phyloP scores from a whole-genome alignment of 2,329 filamentous ascomycete genomes.

The Ceratocystis alfenasii region DNA sequence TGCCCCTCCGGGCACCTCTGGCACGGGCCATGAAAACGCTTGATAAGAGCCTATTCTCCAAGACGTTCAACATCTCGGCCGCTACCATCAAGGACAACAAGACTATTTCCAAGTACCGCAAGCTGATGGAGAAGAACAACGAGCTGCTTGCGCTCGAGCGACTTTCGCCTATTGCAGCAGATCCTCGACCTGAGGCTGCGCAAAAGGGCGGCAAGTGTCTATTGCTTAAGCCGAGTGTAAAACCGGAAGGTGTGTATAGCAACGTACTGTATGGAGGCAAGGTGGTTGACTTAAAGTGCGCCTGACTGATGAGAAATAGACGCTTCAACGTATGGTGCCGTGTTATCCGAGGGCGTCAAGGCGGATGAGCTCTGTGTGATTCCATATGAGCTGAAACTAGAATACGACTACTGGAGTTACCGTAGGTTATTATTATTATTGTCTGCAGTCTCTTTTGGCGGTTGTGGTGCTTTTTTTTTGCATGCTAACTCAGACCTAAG shows the following conservation, averaged over 20 bases:
- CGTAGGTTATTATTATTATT: constrained; percentile 36
- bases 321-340: constrained; percentile 63
- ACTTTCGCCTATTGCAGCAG: constrained; percentile 48
- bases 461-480: background rate
- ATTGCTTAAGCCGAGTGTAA: constrained; percentile 46
- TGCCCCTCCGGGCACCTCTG: constrained; percentile 62
- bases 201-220: constrained; percentile 49
- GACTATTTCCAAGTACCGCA: constrained; percentile 61
- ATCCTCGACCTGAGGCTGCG: constrained; percentile 46
- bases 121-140: constrained; percentile 49
- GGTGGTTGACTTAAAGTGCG: background rate
- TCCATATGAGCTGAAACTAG: constrained; percentile 62
- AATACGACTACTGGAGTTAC: constrained; percentile 81
- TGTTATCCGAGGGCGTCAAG: constrained; percentile 55
- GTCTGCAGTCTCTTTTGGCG: background rate
- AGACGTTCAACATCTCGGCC: constrained; percentile 62
- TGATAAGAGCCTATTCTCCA: constrained; percentile 72
- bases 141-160: constrained; percentile 56
- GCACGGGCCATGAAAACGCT: constrained; percentile 68
- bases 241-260: constrained; percentile 35
- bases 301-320: constrained; percentile 35
- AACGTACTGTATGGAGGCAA: background rate
- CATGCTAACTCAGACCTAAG: constrained; percentile 32
- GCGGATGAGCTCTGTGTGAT: constrained; percentile 57
- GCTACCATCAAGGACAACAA: constrained; percentile 64